Evolutionary conservation across 163 green algal genomes (phyloP), one percentile per base, ranked within the genome.

Genomic region (Chlamydomonas reinhardtii): DNA sequence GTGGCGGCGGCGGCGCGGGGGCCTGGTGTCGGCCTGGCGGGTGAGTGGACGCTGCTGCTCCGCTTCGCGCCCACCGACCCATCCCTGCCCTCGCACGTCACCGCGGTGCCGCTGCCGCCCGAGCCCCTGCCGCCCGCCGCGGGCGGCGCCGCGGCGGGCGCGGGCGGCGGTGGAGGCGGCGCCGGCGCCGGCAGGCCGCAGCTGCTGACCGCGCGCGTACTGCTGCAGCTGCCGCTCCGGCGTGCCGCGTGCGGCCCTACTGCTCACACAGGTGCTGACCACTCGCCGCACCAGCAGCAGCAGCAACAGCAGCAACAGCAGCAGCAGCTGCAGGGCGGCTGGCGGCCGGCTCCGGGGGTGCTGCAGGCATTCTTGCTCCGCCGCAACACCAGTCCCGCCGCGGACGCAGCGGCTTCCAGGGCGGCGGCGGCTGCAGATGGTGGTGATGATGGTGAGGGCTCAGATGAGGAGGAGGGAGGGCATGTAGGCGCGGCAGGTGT

Each of bases 21-120:
- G 48, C 48, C 48, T 12, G 48, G 48, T 14, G 27, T 29, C 27
- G 24, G 62, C 62, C 24, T 62, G 39, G 8, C 37, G 17, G 39
- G 17, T 0, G 39, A 27, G 25, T 78, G 82, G 56, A 73, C 75
- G 22, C 72, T 87, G 82, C n/a, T 74, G n/a, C 32, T 87, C n/a
- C 72, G 82, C 29, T 82, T 74, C 39, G 24, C 74, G 17, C 82
- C 82, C 4, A 24, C 69, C 82, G 72, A 80, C 71, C 37, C 81
- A 17, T 1, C 19, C 56, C 56, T 86, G 70, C 81, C 81, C 20
- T 20, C 70, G 54, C 32, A 19, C 27, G 22, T 9, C 59, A 59
- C 70, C 59, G 11, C 34, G 29, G 29, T 74, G 27, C 81, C 81
- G 31, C 81, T 86, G 29, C 8, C 48, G 48, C 48, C 48, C 48